Conservation (phyloP, 768 basidiomycete species). For the Lactarius hatsudake region DNA sequence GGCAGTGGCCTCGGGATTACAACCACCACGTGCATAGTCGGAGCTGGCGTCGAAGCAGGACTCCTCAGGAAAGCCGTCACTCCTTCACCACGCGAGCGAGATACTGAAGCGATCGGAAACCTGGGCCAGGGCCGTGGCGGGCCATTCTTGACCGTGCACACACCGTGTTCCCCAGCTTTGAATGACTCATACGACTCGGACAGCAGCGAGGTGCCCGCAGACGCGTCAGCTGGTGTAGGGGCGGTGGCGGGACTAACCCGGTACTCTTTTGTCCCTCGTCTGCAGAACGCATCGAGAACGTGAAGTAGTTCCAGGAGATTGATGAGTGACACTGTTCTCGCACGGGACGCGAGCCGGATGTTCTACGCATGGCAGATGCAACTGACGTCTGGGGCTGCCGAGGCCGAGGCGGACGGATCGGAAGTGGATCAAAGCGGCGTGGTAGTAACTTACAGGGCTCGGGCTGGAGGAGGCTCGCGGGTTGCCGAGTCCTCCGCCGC, state of each 20-base stretch:
- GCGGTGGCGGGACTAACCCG: constrained; percentile 4
- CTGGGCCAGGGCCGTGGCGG: background rate
- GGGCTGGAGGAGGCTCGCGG: constrained; percentile 29
- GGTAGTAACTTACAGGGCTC: constrained; percentile 33
- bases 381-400: no score
- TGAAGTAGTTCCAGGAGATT: constrained; percentile 93
- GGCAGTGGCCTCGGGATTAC: constrained; percentile 40
- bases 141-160: constrained; percentile 19
- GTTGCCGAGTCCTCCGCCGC: constrained; percentile 23
- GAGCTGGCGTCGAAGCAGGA: background rate
- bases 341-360: constrained; percentile 87
- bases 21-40: constrained; percentile 54
- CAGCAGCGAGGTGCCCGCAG: constrained; percentile 51
- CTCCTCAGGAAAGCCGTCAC: background rate
- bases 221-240: background rate
- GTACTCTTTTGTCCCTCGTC: background rate
- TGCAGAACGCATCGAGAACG: constrained; percentile 31
- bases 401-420: background rate
- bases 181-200: constrained; percentile 55
- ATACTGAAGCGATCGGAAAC: background rate
- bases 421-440: background rate
- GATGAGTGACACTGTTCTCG: constrained; percentile 92
- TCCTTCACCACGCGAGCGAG: no score
- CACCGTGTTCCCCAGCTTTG: no score
- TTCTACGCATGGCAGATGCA: constrained; percentile 77